A percentile compares a stretch with the other conserved stretches of the same genome.
Evolutionary conservation across 2,329 filamentous ascomycete species (phyloP).

Genomic region (Blastomyces gilchristii): DNA sequence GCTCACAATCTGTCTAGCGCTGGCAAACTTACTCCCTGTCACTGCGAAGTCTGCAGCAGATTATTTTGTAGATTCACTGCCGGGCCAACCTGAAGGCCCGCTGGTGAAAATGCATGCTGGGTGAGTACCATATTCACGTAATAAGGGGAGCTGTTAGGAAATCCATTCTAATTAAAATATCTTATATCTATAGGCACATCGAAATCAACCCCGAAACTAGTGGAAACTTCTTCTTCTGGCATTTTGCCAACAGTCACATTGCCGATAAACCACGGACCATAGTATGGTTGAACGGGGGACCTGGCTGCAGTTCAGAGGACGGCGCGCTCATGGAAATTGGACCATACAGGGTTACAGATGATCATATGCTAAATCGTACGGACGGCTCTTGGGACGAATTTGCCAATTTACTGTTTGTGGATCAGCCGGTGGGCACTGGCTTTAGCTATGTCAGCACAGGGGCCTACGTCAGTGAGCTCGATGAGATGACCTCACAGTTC

Average conservation of each 20-base stretch:
- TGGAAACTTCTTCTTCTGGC: conserved; percentile 97
- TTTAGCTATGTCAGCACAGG: conserved; percentile 93
- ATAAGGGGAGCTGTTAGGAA: neutral
- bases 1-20: conserved; percentile 2
- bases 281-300: conserved; percentile 94
- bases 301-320: conserved; percentile 95
- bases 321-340: conserved; percentile 94
- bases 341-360: conserved; percentile 74
- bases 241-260: conserved; percentile 91
- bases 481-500: conserved; percentile 84
- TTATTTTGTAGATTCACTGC: conserved; percentile 79
- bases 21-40: conserved; percentile 9
- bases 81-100: conserved; percentile 69
- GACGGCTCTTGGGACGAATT: conserved; percentile 99
- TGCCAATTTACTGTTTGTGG: conserved; percentile 90
- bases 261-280: conserved; percentile 83
- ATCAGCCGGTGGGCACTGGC: conserved; percentile 92
- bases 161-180: neutral
- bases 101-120: conserved; percentile 96
- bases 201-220: conserved; percentile 77
- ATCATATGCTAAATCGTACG: conserved; percentile 63
- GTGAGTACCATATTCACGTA: conserved; percentile 44
- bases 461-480: conserved; percentile 72
- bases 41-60: conserved; percentile 51
- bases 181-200: conserved; percentile 56